Evolutionary conservation across 805 yeast genomes (phyloP).

Genomic region (Kodamaea jinghongensis): DNA sequence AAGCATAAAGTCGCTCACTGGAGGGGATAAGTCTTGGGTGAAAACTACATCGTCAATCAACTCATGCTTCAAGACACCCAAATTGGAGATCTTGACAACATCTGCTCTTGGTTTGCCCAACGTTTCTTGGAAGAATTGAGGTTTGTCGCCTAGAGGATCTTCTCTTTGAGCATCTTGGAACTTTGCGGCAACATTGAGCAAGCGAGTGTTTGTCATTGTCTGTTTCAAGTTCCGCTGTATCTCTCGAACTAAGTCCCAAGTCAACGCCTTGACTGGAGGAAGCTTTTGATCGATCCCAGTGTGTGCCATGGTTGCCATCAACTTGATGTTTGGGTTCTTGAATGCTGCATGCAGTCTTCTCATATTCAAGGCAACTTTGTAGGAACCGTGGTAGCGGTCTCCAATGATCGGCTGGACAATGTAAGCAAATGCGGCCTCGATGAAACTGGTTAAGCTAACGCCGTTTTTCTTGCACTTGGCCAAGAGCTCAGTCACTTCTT

Average conservation of each 20-base stretch:
- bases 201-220: conserved; percentile 19
- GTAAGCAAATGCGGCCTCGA: conserved; percentile 23
- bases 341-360: conserved; percentile 21
- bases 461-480: conserved; percentile 25
- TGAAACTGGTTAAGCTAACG: conserved; percentile 34
- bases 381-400: conserved; percentile 19
- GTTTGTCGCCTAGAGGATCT: conserved; percentile 15
- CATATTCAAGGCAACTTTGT: conserved; percentile 33
- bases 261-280: conserved; percentile 30
- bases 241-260: conserved; percentile 30
- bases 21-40: conserved; percentile 36
- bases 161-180: conserved; percentile 17
- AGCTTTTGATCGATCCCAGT: conserved; percentile 28
- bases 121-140: conserved; percentile 19
- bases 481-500: conserved; percentile 22
- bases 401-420: conserved; percentile 31
- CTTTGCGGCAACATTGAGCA: conserved; percentile 21
- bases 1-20: conserved; percentile 34
- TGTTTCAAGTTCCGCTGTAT: conserved; percentile 19
- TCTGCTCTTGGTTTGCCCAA: conserved; percentile 30
- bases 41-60: conserved; percentile 29
- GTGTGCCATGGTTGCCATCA: conserved; percentile 34
- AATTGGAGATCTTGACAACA: conserved; percentile 33
- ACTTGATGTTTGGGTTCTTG: conserved; percentile 16
- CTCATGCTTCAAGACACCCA: conserved; percentile 31